Conservation (phyloP, 345 rosid species). For the Lepidium didymum region DNA sequence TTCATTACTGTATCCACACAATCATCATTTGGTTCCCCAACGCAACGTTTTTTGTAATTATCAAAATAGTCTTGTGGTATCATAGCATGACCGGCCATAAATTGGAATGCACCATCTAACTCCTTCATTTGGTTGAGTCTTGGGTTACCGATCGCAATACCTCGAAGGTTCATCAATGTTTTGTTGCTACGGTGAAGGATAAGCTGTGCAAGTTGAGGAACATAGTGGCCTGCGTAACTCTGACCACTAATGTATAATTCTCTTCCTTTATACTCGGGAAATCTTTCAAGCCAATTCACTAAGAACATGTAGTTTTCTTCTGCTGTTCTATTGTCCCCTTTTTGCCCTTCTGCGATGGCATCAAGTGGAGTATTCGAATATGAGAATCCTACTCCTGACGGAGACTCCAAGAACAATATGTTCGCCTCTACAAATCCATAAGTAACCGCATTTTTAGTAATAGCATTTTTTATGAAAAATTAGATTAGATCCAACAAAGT, state of each 20-base stretch:
- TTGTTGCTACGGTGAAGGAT: conserved; percentile 47
- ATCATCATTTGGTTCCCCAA: neutral
- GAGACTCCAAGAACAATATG: conserved; percentile 42
- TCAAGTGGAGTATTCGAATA: conserved; percentile 46
- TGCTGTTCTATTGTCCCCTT: conserved; percentile 43
- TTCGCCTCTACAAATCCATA: conserved; percentile 34
- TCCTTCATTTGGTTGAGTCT: neutral
- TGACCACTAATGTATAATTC: conserved; percentile 58
- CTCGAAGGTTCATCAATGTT: conserved; percentile 51
- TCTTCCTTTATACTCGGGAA: conserved; percentile 47
- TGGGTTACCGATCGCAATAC: conserved; percentile 34
- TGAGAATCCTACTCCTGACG: conserved; percentile 51
- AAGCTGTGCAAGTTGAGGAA: conserved; percentile 63
- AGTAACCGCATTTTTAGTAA: too few relatives aligned
- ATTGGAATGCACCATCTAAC: neutral
- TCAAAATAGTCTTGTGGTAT: neutral
- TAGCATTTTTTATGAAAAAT: too few relatives aligned
- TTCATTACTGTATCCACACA: neutral
- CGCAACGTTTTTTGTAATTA: neutral
- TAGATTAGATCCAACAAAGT: too few relatives aligned
- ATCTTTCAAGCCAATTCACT: conserved; percentile 60
- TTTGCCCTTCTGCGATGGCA: neutral
- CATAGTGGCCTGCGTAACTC: conserved; percentile 87
- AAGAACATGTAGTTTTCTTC: conserved; percentile 50
- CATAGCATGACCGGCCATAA: neutral